Conservation (phyloP, 2,329 filamentous ascomycete genomes). For the Alternaria arbusti region DNA sequence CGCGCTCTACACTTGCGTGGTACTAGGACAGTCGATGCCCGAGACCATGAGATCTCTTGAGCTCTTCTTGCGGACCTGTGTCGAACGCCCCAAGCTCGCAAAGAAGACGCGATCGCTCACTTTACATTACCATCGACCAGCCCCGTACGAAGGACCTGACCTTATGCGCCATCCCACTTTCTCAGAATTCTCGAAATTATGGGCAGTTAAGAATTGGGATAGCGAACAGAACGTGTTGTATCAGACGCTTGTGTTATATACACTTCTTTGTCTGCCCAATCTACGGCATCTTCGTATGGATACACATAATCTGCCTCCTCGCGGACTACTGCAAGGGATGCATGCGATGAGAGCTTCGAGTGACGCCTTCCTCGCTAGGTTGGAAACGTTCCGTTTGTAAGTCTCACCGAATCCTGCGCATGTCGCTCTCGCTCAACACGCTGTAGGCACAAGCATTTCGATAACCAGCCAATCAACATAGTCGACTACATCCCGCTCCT, state of each 20-base stretch:
- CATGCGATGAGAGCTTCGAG: constrained; percentile 4
- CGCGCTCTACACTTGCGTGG: constrained; percentile 10
- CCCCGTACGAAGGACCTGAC: background rate
- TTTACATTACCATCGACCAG: background rate
- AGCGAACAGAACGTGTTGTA: constrained; percentile 6
- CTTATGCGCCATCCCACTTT: background rate
- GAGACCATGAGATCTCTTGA: constrained; percentile 2
- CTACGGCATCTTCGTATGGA: constrained; percentile 1
- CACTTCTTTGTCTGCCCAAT: constrained; percentile 8
- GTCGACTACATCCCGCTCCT: constrained; percentile 4
- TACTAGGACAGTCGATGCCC: background rate
- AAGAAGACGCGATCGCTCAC: constrained; percentile 5
- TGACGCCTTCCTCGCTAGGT: background rate
- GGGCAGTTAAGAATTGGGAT: background rate
- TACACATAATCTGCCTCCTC: constrained; percentile 6
- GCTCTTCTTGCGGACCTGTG: constrained; percentile 4
- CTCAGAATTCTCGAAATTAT: background rate
- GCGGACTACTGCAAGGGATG: constrained; percentile 1
- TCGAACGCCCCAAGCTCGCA: constrained; percentile 4
- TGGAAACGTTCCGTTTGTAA: constrained; percentile 13
- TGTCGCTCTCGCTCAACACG: background rate
- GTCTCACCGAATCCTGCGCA: background rate
- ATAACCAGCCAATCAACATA: background rate
- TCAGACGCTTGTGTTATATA: constrained; percentile 2
- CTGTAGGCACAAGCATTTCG: constrained; percentile 6